Evolutionary conservation across 1,139 yeast species (phyloP), one percentile per base, ranked within the genome.

Genomic region (Yamadazyma triangularis): DNA sequence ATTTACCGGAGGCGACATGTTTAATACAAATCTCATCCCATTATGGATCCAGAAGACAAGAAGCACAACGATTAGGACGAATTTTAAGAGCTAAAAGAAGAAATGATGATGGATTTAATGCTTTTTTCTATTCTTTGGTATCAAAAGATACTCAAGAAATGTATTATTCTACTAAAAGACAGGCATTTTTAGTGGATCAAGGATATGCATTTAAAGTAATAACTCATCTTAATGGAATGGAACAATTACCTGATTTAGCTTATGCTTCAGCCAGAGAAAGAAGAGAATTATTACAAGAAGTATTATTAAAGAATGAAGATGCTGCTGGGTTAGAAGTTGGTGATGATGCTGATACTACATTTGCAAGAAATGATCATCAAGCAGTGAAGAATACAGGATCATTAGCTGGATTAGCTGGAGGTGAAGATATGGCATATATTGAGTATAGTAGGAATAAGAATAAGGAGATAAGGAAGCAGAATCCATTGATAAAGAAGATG

Each of bases 41-140:
- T 59, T 93, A 93, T 53, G 99, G 99, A 32, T 87, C 96, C n/a
- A 83, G 99, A 70, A 80, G 99, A 69, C 99, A 93, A 61, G 99
- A 93, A 54, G 98, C 98, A 0, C 99, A 93, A 57, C 68, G 99
- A 42, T 66, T 93, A 44, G 99, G 99, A 15, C 76, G 99, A 50
- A 93, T 93, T 56, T 64, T 93, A 47, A 73, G 99, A 50, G 99
- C 99, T 19, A 93, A 93, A 59, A 75, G 98, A 64, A 80, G 98
- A 70, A 93, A 93, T 52, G 99, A 93, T 58, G 97, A 93, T 58
- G 99, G 99, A 35, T 93, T 93, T 62, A 93, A 93, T 61, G 99
- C 99, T 0, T 93, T 93, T 50, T 93, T 93, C 58, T 91, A 91
- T 54, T 87, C 96, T 2, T 64, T 93, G 30, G 98, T 93, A 11